Conservation (phyloP, 768 basidiomycete species). For the Trametes cingulata region DNA sequence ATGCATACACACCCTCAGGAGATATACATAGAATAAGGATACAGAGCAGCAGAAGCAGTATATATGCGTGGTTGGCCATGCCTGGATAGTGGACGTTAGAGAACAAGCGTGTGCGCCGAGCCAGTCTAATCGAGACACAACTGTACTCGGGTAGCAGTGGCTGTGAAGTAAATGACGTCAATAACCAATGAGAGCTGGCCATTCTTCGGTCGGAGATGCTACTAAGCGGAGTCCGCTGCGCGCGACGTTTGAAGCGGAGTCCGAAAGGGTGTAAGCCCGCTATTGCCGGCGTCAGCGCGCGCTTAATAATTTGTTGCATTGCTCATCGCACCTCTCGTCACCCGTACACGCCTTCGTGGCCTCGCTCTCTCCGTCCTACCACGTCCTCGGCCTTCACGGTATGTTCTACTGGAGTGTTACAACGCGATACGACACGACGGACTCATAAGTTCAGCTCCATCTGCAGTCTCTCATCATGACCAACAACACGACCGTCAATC, state of each 20-base stretch:
- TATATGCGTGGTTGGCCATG: conserved; percentile 22
- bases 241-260: conserved; percentile 10
- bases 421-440: conserved; percentile 18
- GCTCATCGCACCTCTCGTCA: conserved; percentile 25
- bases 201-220: background rate
- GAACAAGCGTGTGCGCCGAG: background rate
- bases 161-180: conserved; percentile 14
- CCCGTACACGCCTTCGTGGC: conserved; percentile 28
- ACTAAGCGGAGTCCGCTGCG: background rate
- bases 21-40: conserved; percentile 56
- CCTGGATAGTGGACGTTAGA: background rate
- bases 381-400: conserved; percentile 21
- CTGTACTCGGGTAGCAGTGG: background rate
- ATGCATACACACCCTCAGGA: conserved; percentile 63
- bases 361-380: conserved; percentile 31
- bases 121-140: background rate
- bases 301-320: conserved; percentile 28
- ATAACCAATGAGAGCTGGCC: conserved; percentile 2
- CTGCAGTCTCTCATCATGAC: conserved; percentile 26
- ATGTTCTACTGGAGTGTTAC: conserved; percentile 34
- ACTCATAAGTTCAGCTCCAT: conserved; percentile 11
- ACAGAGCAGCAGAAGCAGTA: conserved; percentile 46
- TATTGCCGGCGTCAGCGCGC: conserved; percentile 29
- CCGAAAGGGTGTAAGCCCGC: too few species aligned
- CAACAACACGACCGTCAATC: conserved; percentile 52